Conservation (phyloP, 768 basidiomycete genomes). For the Boletus vermiculosoides region DNA sequence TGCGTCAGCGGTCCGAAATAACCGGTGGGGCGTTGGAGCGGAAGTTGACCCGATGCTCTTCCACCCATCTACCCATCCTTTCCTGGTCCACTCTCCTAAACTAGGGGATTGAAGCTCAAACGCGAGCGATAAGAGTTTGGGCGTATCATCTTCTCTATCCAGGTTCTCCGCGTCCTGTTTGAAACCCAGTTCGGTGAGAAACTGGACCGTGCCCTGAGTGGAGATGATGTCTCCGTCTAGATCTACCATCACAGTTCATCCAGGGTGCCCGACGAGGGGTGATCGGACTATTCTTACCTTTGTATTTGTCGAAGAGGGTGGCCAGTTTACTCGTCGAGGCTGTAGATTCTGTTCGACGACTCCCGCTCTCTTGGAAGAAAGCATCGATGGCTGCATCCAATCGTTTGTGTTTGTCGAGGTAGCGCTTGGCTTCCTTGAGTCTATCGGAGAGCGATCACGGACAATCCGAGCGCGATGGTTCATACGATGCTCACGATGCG, state of each 20-base stretch:
- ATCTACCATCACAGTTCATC: slow-evolving; percentile 39
- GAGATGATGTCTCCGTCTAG: slow-evolving; percentile 60
- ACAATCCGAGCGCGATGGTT: background rate
- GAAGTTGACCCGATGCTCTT: slow-evolving; percentile 59
- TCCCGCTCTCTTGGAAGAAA: slow-evolving; percentile 52
- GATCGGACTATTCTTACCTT: slow-evolving; percentile 42
- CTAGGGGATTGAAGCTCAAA: slow-evolving; percentile 75
- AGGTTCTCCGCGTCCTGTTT: slow-evolving; percentile 48
- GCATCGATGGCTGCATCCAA: slow-evolving; percentile 74
- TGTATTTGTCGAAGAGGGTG: slow-evolving; percentile 64
- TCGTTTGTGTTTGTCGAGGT: slow-evolving; percentile 66
- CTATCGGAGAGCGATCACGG: slow-evolving; percentile 24
- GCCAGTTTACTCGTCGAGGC: slow-evolving; percentile 56
- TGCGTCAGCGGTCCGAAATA: slow-evolving; percentile 4
- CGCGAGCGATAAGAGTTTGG: slow-evolving; percentile 71
- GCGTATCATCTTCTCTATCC: slow-evolving; percentile 72
- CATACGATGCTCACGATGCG: slow-evolving; percentile 52
- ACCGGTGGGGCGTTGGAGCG: background rate
- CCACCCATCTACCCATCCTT: slow-evolving; percentile 84
- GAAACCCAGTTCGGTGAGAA: slow-evolving; percentile 46
- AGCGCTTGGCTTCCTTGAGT: slow-evolving; percentile 59
- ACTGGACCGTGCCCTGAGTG: slow-evolving; percentile 75
- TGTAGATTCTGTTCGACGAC: slow-evolving; percentile 11
- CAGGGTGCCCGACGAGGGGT: background rate
- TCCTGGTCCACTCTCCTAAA: slow-evolving; percentile 68